Evolutionary conservation across 1,284 basidiomycete species (phyloP).

Genomic region (Tilletiaria anomala): DNA sequence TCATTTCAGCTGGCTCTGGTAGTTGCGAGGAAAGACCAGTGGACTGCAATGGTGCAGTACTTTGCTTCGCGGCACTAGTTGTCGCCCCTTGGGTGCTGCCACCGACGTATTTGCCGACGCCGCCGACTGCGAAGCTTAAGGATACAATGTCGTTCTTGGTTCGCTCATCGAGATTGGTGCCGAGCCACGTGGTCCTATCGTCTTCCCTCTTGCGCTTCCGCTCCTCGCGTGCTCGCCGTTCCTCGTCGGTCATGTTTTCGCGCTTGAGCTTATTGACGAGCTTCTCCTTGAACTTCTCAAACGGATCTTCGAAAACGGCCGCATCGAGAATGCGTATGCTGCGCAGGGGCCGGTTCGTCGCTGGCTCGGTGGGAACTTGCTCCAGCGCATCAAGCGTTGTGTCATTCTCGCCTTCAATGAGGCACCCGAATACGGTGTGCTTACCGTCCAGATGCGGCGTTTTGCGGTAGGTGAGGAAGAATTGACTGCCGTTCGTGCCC

Average conservation of each 20-base stretch:
- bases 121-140: background rate
- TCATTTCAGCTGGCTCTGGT: background rate
- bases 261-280: slow-evolving; percentile 10
- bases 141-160: background rate
- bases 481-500: slow-evolving; percentile 31
- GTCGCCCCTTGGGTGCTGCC: background rate
- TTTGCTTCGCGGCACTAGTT: background rate
- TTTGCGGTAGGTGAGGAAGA: slow-evolving; percentile 40
- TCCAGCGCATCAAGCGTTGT: slow-evolving; percentile 66
- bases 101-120: slow-evolving; percentile 4
- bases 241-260: slow-evolving; percentile 16
- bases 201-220: slow-evolving; percentile 27
- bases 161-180: slow-evolving; percentile 6
- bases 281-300: slow-evolving; percentile 18
- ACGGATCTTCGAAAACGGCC: slow-evolving; percentile 26
- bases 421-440: slow-evolving; percentile 82
- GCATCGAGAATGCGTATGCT: slow-evolving; percentile 49
- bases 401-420: slow-evolving; percentile 65
- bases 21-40: background rate
- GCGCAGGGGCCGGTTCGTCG: slow-evolving; percentile 71
- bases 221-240: slow-evolving; percentile 9
- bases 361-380: slow-evolving; percentile 60
- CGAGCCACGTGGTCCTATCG: slow-evolving; percentile 32
- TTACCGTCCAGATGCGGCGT: slow-evolving; percentile 58
- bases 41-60: background rate